These are phyloP conservation scores for Suillus tomentosus DNA, from an alignment of 768 basidiomycete genomes.

Conservation along the genomic window DNA sequence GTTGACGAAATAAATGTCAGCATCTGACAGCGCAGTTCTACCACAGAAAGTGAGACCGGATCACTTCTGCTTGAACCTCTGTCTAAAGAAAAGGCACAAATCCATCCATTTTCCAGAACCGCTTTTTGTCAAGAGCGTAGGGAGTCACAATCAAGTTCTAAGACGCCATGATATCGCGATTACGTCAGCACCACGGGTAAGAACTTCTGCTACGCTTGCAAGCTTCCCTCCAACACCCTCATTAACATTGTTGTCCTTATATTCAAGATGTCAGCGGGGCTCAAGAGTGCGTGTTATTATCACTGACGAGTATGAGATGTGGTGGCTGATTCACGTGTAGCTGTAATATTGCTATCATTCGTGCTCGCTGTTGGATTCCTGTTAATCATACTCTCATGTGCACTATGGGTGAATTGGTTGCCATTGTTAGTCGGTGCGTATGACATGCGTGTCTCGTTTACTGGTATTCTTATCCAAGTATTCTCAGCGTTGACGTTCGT, in stretches of 20 bases:
- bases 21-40: no score
- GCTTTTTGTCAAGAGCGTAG: no score
- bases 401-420: constrained; percentile 95
- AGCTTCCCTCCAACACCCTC: neutral
- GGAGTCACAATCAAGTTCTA: no score
- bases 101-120: no score
- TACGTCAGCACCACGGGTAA: constrained; percentile 1
- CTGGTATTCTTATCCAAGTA: constrained; percentile 7
- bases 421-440: constrained; percentile 91
- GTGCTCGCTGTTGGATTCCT: constrained; percentile 98
- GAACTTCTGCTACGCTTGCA: neutral
- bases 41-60: no score
- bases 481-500: constrained; percentile 86
- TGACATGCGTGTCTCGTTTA: neutral
- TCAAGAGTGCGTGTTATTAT: constrained; percentile 55
- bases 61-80: no score
- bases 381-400: constrained; percentile 95
- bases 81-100: no score
- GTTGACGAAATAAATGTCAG: no score
- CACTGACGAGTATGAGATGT: constrained; percentile 5
- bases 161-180: neutral
- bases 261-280: constrained; percentile 60
- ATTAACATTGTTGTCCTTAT: neutral
- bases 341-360: constrained; percentile 95
- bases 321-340: constrained; percentile 40